phyloP scores from a whole-genome alignment of 768 basidiomycete genomes.

The Boletus rex-veris region DNA sequence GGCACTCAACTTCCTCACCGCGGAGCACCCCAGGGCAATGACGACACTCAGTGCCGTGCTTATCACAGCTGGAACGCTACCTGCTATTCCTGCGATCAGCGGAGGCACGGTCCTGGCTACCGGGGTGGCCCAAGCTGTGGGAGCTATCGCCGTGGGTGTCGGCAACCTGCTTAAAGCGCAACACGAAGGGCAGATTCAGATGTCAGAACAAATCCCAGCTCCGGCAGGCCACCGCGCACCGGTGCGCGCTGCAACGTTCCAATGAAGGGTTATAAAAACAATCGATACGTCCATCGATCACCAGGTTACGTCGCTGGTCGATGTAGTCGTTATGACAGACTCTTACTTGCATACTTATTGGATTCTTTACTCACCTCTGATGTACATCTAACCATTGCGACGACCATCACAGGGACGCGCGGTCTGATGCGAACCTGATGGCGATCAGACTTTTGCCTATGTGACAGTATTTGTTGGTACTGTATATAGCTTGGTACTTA shows the following conservation, averaged over 20 bases:
- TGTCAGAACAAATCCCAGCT: constrained; percentile 21
- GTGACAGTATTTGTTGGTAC: constrained; percentile 11
- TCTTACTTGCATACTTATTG: constrained; percentile 21
- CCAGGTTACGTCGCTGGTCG: constrained; percentile 23
- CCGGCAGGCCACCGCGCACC: constrained; percentile 24
- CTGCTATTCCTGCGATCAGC: constrained; percentile 64
- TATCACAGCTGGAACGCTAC: constrained; percentile 74
- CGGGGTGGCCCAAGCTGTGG: constrained; percentile 72
- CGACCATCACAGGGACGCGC: constrained; percentile 4
- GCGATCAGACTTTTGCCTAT: constrained; percentile 6
- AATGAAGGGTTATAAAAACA: constrained; percentile 7
- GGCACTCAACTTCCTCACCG: constrained; percentile 69
- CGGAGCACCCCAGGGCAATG: constrained; percentile 75
- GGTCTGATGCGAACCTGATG: constrained; percentile 11
- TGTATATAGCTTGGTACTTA: constrained; percentile 18
- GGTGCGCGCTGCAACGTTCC: constrained; percentile 31
- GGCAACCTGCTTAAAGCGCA: constrained; percentile 54
- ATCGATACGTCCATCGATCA: not conserved
- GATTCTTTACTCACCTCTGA: not conserved
- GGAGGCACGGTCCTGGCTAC: constrained; percentile 73
- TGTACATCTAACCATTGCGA: constrained; percentile 11
- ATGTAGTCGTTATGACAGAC: constrained; percentile 16
- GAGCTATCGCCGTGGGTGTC: constrained; percentile 73
- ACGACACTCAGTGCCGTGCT: constrained; percentile 72
- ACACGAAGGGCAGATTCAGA: constrained; percentile 38